Evolutionary conservation across 1,284 basidiomycete species (phyloP).

Genomic region (Rhodotorula sp.): DNA sequence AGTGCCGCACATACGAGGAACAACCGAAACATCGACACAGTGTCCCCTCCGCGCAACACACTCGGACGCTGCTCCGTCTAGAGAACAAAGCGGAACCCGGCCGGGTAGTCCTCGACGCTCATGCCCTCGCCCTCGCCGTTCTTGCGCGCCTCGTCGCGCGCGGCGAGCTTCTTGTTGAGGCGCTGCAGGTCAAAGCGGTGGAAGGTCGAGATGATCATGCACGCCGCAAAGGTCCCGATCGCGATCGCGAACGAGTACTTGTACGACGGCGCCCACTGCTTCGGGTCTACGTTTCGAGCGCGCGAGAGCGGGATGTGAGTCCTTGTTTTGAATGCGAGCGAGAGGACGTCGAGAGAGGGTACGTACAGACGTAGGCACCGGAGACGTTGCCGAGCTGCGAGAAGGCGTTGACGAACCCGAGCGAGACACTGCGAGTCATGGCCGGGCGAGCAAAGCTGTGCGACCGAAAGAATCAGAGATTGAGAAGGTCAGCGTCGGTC

Average conservation of each 20-base stretch:
- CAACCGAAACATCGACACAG: too few species aligned
- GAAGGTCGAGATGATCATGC: conserved; percentile 29
- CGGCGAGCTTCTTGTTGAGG: conserved; percentile 36
- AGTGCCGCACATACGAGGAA: too few species aligned
- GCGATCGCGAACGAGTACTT: conserved; percentile 27
- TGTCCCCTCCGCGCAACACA: too few species aligned
- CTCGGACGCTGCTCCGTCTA: background rate
- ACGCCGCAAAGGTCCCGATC: conserved; percentile 30
- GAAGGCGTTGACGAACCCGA: conserved; percentile 52
- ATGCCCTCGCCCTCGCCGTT: conserved; percentile 10
- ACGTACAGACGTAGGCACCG: conserved; percentile 39
- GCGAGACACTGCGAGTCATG: conserved; percentile 52
- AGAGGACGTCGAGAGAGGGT: too few species aligned
- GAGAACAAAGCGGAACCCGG: conserved; percentile 38
- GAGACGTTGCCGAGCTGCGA: conserved; percentile 52
- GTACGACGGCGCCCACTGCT: conserved; percentile 31
- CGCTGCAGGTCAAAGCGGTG: conserved; percentile 36
- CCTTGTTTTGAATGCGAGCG: too few species aligned
- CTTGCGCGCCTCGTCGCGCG: conserved; percentile 19
- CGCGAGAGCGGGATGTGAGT: too few species aligned
- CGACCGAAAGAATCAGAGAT: background rate
- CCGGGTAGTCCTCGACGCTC: conserved; percentile 17
- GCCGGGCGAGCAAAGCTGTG: conserved; percentile 49
- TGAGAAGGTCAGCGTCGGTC: background rate
- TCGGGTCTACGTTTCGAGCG: background rate